Base-by-base conservation (phyloP, 768 basidiomycete species). In the Butyriboletus loyo region DNA sequence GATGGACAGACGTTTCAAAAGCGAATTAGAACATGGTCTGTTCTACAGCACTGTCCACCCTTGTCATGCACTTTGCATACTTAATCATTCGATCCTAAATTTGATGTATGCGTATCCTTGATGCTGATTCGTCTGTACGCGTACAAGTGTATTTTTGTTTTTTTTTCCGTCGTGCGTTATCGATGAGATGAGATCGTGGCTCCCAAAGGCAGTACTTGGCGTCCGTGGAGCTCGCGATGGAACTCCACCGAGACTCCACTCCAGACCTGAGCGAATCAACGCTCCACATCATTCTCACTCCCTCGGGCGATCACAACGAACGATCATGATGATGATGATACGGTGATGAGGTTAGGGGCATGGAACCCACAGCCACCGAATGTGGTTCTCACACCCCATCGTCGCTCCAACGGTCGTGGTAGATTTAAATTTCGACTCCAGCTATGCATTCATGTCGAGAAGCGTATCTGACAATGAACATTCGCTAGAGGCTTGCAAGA, bases 381-480 rank as follows among this genome's bases (percentile, higher is more conserved):
- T 19, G 22, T 31, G 27, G 15, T 24, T 52, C 57, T 49, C 49
- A 55, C 49, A 46, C n/a, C 52, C 21, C 44, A 48, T 52, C 38
- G 8, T 45, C 37, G 25, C n/a, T 35, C 7, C 41, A 30, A 64
- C 57, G 53, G 2, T 39, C 62, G 56, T 61, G 52, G 50, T 39
- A n/a, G n/a, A n/a, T n/a, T n/a, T n/a, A 55, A 61, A 27, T 42
- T 48, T 28, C 7, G 28, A 47, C 24, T 39, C 15, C 65, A 92
- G 92, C 64, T 95, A 99, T 73, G 85, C 82, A 0, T 98, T 98
- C 62, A 96, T 96, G 92, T 72, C 98, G 15, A 73, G 83, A 43
- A 93, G 90, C 60, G 83, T 98, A 5, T 74, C 79, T 1, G 78
- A 73, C 45, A 86, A 86, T 34, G 87, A 86, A 0, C 83, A 90